Evolutionary conservation across 1,284 basidiomycete species (phyloP), one percentile per base, ranked within the genome.

Genomic region (Ustilago esculenta): DNA sequence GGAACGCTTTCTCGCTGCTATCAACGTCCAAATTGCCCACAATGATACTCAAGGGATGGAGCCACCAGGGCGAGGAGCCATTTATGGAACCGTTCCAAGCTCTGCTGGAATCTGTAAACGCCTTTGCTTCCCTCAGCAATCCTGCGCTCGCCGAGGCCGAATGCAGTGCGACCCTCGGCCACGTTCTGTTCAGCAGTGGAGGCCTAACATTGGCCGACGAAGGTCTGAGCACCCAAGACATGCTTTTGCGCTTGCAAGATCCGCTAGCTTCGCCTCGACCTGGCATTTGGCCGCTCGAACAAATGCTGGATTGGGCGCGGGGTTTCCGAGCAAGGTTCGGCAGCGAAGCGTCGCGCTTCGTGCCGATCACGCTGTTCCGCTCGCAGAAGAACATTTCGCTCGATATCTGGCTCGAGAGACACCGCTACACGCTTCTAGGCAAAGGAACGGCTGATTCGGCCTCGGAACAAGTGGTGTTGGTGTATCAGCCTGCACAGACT

Each of bases 271-370:
- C 63, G 5, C 68, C 68, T 20, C 54, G 55, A 0, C 11, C 68
- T 8, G 68, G 68, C 36, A 44, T 39, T 7, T 72, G 63, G 68
- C 58, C 63, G 3, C 20, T 72, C 30, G 47, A 52, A 27, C 36
- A 43, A 11, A 35, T 51, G 10, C 36, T 53, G 4, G 44, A 54
- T 10, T 71, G 68, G 68, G 24, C 49, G 3, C 48, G 46, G 9
- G 35, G 46, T n/a, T 65, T 65, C 57, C 60, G 56, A 20, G 9
- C 45, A 0, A 46, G 51, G 12, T 64, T 64, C 7, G 57, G 57
- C 6, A 44, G 52, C 15, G 67, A 70, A 29, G 52, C 61, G 6
- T 59, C 56, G 3, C 60, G 61, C 32, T 71, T 71, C 24, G 57
- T 56, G 0, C 67, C 67, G 2, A 35, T 51, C 7, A 65, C 67